Percentiles rank a stretch among this genome's conserved stretches.
Evolutionary conservation across 148 eudicot species (phyloP).

Genomic region (Euryodendron excelsum): DNA sequence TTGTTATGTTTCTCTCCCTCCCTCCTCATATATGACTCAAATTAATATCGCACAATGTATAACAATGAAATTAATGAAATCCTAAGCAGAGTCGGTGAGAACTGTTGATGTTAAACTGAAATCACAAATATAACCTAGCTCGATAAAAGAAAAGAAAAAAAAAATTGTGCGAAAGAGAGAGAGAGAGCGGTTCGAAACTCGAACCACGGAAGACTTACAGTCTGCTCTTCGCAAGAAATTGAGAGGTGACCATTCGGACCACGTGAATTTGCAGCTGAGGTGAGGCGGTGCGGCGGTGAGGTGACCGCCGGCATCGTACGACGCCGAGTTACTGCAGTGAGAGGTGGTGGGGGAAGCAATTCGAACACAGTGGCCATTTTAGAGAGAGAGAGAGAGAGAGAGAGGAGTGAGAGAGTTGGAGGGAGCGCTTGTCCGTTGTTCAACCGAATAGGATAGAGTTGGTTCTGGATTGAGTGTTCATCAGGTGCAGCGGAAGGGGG

Average conservation of each 20-base stretch:
- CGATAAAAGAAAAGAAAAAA: not conserved
- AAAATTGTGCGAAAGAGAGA: not conserved
- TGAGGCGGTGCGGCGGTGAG: not conserved
- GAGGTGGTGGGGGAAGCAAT: not conserved
- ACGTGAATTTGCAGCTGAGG: not conserved
- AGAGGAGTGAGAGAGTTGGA: not conserved
- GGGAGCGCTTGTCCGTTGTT: not conserved
- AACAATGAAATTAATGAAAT: too few species aligned
- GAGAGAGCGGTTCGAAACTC: too few species aligned
- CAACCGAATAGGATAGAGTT: slow-evolving; percentile 5
- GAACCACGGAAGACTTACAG: slow-evolving; percentile 13
- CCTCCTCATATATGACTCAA: too few species aligned
- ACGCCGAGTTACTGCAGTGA: not conserved
- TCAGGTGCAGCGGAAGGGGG: too few species aligned
- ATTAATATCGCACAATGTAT: too few species aligned
- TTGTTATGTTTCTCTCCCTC: too few species aligned
- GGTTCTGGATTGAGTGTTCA: not conserved
- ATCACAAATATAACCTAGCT: not conserved
- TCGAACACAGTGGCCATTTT: slow-evolving; percentile 16
- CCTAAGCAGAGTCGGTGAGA: not conserved
- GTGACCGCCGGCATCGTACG: not conserved
- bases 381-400: slow-evolving; percentile 10
- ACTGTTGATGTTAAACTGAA: not conserved
- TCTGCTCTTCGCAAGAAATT: slow-evolving; percentile 10
- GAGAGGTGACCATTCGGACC: not conserved